Percentiles rank a stretch among this genome's conserved stretches.
Conservation (phyloP, 2,329 filamentous ascomycete species). For the Neofusicoccum parvum region DNA sequence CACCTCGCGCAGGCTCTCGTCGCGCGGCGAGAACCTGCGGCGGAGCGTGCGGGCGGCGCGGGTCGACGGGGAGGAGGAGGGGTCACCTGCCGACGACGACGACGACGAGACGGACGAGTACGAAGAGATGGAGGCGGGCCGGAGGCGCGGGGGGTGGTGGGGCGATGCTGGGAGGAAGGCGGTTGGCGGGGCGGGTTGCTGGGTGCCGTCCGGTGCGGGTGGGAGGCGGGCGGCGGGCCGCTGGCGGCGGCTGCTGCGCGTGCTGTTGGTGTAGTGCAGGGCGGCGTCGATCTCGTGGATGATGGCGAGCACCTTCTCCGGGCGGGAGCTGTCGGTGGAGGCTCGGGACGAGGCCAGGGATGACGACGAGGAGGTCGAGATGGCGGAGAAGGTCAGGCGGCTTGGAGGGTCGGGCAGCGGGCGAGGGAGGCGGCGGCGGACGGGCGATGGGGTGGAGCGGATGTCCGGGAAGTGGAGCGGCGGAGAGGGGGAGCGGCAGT, state of each 20-base stretch:
- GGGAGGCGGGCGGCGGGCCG: neutral
- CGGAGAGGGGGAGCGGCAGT: conserved; percentile 13
- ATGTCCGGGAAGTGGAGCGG: conserved; percentile 18
- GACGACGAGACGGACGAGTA: conserved; percentile 4
- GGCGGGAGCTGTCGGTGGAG: neutral
- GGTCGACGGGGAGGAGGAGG: neutral
- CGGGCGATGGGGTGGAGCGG: conserved; percentile 2
- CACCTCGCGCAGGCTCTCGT: conserved; percentile 35
- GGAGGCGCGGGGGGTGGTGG: conserved; percentile 23
- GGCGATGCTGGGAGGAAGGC: conserved; percentile 22
- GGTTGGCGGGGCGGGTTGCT: conserved; percentile 21
- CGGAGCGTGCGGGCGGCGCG: conserved; percentile 24
- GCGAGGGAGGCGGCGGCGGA: conserved; percentile 12
- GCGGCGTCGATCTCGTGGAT: conserved; percentile 28
- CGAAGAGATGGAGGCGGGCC: conserved; percentile 25
- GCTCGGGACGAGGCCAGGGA: neutral
- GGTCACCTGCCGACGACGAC: neutral
- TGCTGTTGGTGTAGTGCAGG: conserved; percentile 20
- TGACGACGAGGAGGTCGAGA: neutral
- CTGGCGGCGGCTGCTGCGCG: neutral
- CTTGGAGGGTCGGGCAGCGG: conserved; percentile 12
- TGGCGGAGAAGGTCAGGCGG: neutral
- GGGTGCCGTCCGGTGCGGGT: neutral
- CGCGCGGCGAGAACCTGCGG: conserved; percentile 29
- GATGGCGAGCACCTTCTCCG: conserved; percentile 25